Conservation (phyloP, 345 rosid genomes). For the Combretum micranthum region DNA sequence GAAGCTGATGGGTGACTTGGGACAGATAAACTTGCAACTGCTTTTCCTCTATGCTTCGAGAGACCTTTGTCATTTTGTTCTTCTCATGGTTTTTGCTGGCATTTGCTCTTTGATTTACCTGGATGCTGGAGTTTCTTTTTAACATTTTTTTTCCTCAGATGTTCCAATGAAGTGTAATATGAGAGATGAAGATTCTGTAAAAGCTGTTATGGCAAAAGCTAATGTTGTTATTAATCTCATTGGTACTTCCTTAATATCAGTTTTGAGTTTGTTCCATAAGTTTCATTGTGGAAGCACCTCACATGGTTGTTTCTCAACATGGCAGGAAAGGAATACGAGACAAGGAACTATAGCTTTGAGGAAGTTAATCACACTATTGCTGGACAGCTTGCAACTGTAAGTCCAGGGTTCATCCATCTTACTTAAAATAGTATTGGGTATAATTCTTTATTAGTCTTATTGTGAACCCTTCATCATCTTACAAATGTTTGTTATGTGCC, state of each 20-base stretch:
- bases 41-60: background rate
- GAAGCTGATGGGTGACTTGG: constrained; percentile 99
- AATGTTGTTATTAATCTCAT: constrained; percentile 94
- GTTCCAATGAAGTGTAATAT: constrained; percentile 92
- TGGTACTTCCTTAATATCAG: constrained; percentile 29
- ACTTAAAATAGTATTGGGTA: background rate
- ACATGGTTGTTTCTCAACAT: constrained; percentile 5
- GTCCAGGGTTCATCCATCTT: background rate
- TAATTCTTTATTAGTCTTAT: background rate
- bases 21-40: constrained; percentile 52
- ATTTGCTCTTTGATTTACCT: background rate
- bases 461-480: background rate
- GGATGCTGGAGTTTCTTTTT: background rate
- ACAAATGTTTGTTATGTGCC: background rate
- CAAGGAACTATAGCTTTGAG: constrained; percentile 94
- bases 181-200: constrained; percentile 83
- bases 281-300: background rate
- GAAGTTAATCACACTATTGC: constrained; percentile 83
- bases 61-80: background rate
- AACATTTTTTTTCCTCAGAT: constrained; percentile 34
- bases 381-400: constrained; percentile 74
- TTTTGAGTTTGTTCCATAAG: constrained; percentile 5
- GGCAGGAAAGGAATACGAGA: constrained; percentile 87
- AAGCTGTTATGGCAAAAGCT: constrained; percentile 99
- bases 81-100: background rate